phyloP scores from a whole-genome alignment of 768 basidiomycete species.

The Tephrocybe sp. region DNA sequence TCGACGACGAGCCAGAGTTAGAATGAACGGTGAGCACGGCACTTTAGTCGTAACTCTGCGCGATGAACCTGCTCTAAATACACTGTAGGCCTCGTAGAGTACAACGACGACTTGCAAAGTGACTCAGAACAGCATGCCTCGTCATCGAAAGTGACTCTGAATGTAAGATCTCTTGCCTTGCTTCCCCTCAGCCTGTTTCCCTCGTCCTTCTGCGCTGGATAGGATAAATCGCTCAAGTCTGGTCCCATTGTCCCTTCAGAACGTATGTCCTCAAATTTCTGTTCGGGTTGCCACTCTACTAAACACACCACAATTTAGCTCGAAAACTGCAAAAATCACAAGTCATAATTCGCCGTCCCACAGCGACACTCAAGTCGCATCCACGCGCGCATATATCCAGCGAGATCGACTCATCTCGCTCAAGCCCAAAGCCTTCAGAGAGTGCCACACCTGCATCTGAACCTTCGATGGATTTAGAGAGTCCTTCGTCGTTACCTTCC shows the following conservation, averaged over 20 bases:
- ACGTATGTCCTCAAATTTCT: slow-evolving; percentile 29
- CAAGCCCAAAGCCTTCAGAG: background rate
- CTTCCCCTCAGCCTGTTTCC: slow-evolving; percentile 47
- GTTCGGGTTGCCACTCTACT: background rate
- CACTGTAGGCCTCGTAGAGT: slow-evolving; percentile 53
- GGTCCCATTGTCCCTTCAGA: slow-evolving; percentile 35
- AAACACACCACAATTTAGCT: slow-evolving; percentile 20
- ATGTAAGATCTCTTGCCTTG: slow-evolving; percentile 61
- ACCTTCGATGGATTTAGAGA: slow-evolving; percentile 18
- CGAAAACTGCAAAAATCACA: slow-evolving; percentile 49
- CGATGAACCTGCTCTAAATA: slow-evolving; percentile 6
- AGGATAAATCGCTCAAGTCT: slow-evolving; percentile 55
- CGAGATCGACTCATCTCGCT: slow-evolving; percentile 25
- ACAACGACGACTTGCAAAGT: slow-evolving; percentile 62
- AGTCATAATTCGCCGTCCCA: slow-evolving; percentile 53
- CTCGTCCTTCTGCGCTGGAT: slow-evolving; percentile 61
- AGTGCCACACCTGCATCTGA: background rate
- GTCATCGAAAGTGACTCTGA: slow-evolving; percentile 29
- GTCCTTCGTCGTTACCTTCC: slow-evolving; percentile 20
- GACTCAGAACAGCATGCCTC: slow-evolving; percentile 46
- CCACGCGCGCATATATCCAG: slow-evolving; percentile 49
- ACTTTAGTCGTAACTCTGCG: background rate
- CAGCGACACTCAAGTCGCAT: slow-evolving; percentile 43
- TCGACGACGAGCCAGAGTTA: slow-evolving; percentile 3
- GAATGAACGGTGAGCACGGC: slow-evolving; percentile 2